Evolutionary conservation across 441 rosid species (phyloP).

Genomic region (Hura crepitans): DNA sequence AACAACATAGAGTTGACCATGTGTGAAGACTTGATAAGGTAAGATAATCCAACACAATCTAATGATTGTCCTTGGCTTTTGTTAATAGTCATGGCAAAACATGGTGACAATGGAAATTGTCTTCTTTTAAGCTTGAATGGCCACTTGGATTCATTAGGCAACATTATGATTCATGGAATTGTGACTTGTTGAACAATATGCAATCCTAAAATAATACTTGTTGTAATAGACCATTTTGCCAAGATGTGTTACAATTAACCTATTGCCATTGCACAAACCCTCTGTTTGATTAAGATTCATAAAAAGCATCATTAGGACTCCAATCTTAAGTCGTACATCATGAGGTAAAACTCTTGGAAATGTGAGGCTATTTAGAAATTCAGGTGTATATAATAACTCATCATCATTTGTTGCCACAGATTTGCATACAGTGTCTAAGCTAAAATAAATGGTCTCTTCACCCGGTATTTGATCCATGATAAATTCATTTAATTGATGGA

Average conservation of each 20-base stretch:
- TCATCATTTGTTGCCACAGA: background rate
- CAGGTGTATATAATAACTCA: background rate
- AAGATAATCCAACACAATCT: background rate
- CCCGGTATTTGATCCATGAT: background rate
- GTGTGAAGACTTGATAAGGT: background rate
- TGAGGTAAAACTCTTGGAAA: background rate
- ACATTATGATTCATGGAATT: background rate
- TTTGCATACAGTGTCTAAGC: background rate
- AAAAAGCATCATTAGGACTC: background rate
- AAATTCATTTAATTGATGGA: background rate
- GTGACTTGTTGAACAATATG: background rate
- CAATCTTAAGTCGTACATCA: background rate
- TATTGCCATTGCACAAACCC: background rate
- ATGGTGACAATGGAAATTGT: background rate
- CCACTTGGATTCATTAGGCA: background rate
- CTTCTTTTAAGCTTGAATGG: background rate
- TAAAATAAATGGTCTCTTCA: background rate
- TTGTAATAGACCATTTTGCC: background rate
- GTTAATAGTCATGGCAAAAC: conserved; percentile 17
- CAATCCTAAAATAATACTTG: background rate
- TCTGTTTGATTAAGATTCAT: background rate
- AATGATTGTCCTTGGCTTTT: background rate
- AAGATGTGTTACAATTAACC: background rate
- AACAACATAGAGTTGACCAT: conserved; percentile 16
- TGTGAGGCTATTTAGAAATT: background rate